Base-by-base conservation (phyloP, 179 eudicot species). In the Dionaea muscipula region DNA sequence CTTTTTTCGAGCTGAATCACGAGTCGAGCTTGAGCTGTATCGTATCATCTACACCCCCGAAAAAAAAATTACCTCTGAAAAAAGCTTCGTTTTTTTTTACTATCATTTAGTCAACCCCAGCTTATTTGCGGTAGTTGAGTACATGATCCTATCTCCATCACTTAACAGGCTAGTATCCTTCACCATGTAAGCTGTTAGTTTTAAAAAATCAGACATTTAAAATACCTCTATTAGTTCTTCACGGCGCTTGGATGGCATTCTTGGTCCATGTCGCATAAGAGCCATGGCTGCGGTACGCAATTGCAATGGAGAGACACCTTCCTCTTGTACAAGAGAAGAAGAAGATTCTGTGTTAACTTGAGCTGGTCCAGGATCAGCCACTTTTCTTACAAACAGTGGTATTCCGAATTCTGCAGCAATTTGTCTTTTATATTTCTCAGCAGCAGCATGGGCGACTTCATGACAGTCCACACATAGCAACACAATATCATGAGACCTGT, bases 401-500 rank as follows among this genome's bases (percentile, higher is more conserved):
- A 93, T 78, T 39, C 79, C 83, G 75, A 74, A 81, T 72, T 93
- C 96, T 40, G 59, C 55, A 62, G 96, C 93, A 65, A 93, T 66
- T 44, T 67, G 68, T 63, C 69, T 79, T 66, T 93, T 93, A 61
- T 88, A 76, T 75, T 76, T 93, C 74, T 93, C 99, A 56, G 99
- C 99, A 52, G 86, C 81, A 58, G 93, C 84, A 76, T 93, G 99
- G 62, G 99, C 96, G 68, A 74, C 63, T 71, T 93, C 99, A 73
- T 93, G 99, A 64, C 99, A 93, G 60, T 88, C 99, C 44, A 93
- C 99, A 64, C 99, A 93, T 56, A 93, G 75, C 54, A 93, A 69
- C 70, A 93, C 99, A 66, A 93, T 93, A 70, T 93, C 99, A 78
- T 93, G 99, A 67, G 99, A 93, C 24, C 96, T 83, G 45, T 93